Evolutionary conservation across 139 green algal species (phyloP).

Genomic region (Tetraselmis striata): DNA sequence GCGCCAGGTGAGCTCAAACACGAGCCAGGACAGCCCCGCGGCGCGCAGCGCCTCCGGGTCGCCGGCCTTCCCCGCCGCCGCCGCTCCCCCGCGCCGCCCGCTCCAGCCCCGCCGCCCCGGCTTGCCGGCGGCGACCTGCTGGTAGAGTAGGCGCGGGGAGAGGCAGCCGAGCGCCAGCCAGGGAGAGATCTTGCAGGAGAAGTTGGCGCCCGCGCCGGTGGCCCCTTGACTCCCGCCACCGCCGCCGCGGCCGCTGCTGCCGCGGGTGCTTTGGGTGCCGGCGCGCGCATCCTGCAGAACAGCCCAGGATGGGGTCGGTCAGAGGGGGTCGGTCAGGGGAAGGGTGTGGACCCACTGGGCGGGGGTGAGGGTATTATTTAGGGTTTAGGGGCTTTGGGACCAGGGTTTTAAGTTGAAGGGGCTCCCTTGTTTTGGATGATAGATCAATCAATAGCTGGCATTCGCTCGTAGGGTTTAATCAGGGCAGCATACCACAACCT

Average conservation of each 20-base stretch:
- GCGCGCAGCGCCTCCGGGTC: neutral
- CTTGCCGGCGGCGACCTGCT: constrained; percentile 16
- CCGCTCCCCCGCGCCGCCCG: constrained; percentile 8
- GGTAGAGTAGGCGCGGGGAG: constrained; percentile 58
- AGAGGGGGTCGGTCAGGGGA: too few relatives aligned
- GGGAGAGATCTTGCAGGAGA: constrained; percentile 66
- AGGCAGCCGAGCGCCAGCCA: constrained; percentile 79
- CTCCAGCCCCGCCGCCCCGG: neutral
- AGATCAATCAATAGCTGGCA: too few relatives aligned
- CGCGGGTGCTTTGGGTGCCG: too few relatives aligned
- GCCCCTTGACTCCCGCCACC: constrained; percentile 2
- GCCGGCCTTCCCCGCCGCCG: neutral
- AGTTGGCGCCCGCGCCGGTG: constrained; percentile 26
- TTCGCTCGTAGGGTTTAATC: too few relatives aligned
- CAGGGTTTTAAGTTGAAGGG: too few relatives aligned
- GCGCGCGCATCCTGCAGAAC: too few relatives aligned
- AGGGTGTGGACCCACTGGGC: too few relatives aligned
- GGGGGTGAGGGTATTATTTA: too few relatives aligned
- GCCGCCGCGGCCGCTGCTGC: constrained; percentile 1
- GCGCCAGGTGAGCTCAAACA: constrained; percentile 79
- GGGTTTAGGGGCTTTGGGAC: too few relatives aligned
- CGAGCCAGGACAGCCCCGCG: constrained; percentile 48
- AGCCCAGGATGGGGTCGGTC: too few relatives aligned
- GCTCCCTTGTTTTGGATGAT: too few relatives aligned
- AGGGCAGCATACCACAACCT: too few relatives aligned